Conservation (phyloP, 306 rosid genomes). For the Hippophae gyantsensis region DNA sequence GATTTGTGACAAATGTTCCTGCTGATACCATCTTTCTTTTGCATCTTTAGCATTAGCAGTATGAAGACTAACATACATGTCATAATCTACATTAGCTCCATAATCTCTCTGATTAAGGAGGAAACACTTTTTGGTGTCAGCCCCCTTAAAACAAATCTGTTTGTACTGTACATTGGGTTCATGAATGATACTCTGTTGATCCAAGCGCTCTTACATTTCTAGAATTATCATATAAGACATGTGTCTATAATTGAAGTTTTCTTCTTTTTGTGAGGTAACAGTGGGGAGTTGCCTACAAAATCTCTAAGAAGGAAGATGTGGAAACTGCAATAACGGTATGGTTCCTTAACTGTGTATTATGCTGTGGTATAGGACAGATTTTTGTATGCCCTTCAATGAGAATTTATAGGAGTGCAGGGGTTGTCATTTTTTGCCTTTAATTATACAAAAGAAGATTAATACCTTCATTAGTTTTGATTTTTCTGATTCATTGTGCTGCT, state of each 20-base stretch:
- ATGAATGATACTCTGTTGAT: background rate
- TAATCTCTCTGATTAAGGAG: too few relatives aligned
- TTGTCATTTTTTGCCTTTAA: background rate
- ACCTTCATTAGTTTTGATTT: background rate
- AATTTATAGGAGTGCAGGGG: background rate
- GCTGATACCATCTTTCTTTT: too few relatives aligned
- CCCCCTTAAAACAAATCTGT: too few relatives aligned
- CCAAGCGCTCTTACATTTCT: background rate
- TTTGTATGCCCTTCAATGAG: background rate
- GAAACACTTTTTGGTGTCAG: too few relatives aligned
- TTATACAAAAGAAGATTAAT: background rate
- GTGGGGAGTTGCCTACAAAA: constrained; percentile 93
- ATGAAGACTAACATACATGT: too few relatives aligned
- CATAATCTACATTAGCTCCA: too few relatives aligned
- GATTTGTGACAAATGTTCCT: too few relatives aligned
- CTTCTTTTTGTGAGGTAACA: constrained; percentile 32
- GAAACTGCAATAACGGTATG: constrained; percentile 60
- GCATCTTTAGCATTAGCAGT: too few relatives aligned
- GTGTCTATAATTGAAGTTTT: background rate
- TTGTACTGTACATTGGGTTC: too few relatives aligned
- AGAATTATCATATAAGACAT: background rate
- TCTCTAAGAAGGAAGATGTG: constrained; percentile 69
- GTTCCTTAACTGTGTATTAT: constrained; percentile 3
- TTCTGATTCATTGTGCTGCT: background rate
- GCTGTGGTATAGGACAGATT: background rate